Conservation (phyloP, 148 eudicot genomes). For the Linanthus parryae region DNA sequence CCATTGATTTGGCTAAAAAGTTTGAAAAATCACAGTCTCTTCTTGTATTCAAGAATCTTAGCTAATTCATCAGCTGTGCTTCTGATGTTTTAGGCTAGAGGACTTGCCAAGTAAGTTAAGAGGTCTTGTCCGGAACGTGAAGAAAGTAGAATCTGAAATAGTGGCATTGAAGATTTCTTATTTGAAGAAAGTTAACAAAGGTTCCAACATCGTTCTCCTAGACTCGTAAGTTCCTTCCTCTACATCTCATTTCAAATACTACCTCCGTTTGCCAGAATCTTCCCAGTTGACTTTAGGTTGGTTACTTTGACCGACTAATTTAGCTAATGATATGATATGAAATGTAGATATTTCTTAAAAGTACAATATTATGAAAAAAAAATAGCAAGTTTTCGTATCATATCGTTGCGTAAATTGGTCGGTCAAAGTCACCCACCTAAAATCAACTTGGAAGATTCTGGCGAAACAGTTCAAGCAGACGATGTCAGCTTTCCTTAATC, state of each 20-base stretch:
- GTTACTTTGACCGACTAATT: too few species aligned
- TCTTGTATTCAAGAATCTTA: too few species aligned
- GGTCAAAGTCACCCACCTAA: not conserved
- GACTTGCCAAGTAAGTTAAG: constrained; percentile 73
- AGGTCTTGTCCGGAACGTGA: constrained; percentile 53
- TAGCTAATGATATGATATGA: not conserved
- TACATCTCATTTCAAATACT: not conserved
- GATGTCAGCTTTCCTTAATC: not conserved
- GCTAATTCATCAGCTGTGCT: not conserved
- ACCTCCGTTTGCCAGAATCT: too few species aligned
- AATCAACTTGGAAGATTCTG: too few species aligned
- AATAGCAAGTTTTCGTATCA: too few species aligned
- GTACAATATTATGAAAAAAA: not conserved
- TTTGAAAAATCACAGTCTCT: too few species aligned
- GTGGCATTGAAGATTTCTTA: constrained; percentile 85
- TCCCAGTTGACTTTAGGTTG: too few species aligned
- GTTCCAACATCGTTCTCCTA: constrained; percentile 80
- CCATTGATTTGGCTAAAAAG: too few species aligned
- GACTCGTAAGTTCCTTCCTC: constrained; percentile 72
- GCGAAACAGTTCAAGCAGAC: not conserved
- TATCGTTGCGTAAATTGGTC: too few species aligned
- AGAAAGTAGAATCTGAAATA: constrained; percentile 89
- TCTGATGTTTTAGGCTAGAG: constrained; percentile 53
- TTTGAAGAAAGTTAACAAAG: constrained; percentile 67
- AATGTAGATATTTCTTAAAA: not conserved